Percentiles rank a stretch among this genome's conserved stretches.
Conservation (phyloP, 1,139 yeast species). For the Saccharomycopsis hybrid region DNA sequence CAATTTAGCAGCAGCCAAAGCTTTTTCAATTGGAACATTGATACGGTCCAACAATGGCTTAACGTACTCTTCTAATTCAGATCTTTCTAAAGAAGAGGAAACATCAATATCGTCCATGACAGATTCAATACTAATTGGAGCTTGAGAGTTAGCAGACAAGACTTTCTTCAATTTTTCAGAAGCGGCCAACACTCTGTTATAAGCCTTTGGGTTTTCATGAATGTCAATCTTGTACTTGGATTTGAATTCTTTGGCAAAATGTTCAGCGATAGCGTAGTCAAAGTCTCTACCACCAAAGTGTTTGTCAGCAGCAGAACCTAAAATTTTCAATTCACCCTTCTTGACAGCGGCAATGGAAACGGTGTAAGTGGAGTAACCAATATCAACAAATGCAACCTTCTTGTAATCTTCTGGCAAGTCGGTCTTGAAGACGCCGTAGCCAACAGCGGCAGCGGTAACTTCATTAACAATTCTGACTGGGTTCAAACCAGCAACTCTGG, state of each 20-base stretch:
- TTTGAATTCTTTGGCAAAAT: conserved; percentile 89
- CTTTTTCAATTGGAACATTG: conserved; percentile 70
- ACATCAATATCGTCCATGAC: conserved; percentile 97
- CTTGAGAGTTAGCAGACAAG: conserved; percentile 89
- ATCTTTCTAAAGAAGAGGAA: conserved; percentile 82
- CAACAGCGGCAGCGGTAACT: conserved; percentile 97
- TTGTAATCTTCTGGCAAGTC: conserved; percentile 87
- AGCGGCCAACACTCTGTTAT: conserved; percentile 84
- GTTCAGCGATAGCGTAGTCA: conserved; percentile 88
- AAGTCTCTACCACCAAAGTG: conserved; percentile 98
- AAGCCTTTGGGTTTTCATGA: conserved; percentile 87
- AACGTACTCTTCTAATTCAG: conserved; percentile 85
- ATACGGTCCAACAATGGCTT: conserved; percentile 75
- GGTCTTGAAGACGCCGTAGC: conserved; percentile 97
- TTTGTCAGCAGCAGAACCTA: conserved; percentile 90
- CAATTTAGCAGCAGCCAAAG: conserved; percentile 75
- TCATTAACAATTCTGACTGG: conserved; percentile 97
- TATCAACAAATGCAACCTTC: conserved; percentile 88
- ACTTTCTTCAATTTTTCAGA: conserved; percentile 94
- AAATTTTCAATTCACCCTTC: conserved; percentile 91
- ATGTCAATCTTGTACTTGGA: conserved; percentile 91
- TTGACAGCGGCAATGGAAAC: conserved; percentile 87
- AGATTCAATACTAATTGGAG: conserved; percentile 93
- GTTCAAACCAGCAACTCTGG: conserved; percentile 91
- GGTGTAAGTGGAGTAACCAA: conserved; percentile 95